Base-by-base conservation (phyloP, 129 eudicot species). In the Logfia minima region DNA sequence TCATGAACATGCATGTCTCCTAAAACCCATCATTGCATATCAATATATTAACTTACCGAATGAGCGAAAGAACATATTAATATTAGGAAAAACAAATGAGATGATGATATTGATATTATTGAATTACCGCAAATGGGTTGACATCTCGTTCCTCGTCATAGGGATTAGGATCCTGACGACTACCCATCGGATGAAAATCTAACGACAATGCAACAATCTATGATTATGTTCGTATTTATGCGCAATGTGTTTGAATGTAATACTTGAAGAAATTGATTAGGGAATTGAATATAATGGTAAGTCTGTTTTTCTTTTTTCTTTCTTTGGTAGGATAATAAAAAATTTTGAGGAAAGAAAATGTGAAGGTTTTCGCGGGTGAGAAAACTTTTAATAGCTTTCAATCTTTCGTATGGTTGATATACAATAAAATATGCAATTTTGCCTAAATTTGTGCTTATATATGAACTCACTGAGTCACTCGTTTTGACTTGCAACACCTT, bases 311-410 rank as follows among this genome's bases (percentile, higher is more conserved):
- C 26, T 43, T 31, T 75, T 29, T 62, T 79, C 10, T 68, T 59
- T 24, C 22, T 75, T 75, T 74, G 80, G 48, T 74, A 56, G 28
- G 29, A 22, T 74, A 39, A 58, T 35, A 55, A 34, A 34, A 32
- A 34, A 39, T 26, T 19, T 21, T 10, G 59, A 58, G 70, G 76
- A 26, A 78, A 26, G 24, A 62, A 62, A 77, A 74, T 68, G 52
- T 21, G 45, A 75, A 81, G 76, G 72, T 81, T 81, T 81, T 81
- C 71, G 80, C 80, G 84, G 80, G 84, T 68, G 74, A 58, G 28
- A 66, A 35, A 67, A 32, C 39, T 67, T 67, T 31, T 35, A 58
- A 56, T 67, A 59, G 29, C 56, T 75, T 81, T 48, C 18, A 5
- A 48, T 48, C 55, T 13, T 23, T 75, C 37, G 71, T 29, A 75